Base-by-base conservation (phyloP, 805 yeast genomes). In the Starmerella apis region DNA sequence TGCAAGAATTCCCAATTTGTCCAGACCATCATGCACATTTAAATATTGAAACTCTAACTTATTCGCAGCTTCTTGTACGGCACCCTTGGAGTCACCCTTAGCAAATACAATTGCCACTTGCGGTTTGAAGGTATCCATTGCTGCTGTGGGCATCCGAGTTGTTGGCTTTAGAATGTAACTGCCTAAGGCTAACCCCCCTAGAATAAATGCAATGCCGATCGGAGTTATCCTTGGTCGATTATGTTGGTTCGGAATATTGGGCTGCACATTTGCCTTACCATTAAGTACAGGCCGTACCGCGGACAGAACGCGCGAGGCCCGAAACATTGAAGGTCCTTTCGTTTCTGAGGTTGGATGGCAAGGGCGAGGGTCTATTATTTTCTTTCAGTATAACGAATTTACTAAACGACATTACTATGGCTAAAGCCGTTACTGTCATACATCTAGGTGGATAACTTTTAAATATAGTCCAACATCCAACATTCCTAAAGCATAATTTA, bases 71-170 rank as follows among this genome's bases (percentile, higher is more conserved):
- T 46, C 16, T 23, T 31, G 19, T 7, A 53, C 55, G 1, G 38
- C 39, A 20, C 48, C 53, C 3, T 52, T 20, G 4, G 58, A 53
- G 42, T 51, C 53, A n/a, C 62, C 62, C 18, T 43, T 38, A 27
- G 52, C 56, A 43, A 59, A 59, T 9, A 59, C 41, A 13, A 59
- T 51, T 11, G 59, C 58, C 6, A 59, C 50, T 6, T 48, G 49
- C 11, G 58, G 62, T 46, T 55, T 52, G 37, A 59, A 49, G 1
- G 56, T 48, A 20, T 59, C 62, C 44, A 58, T 31, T 1, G 61
- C 60, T 0, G 61, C 60, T 1, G 38, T 27, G 7, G 62, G 62
- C 45, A 30, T 16, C 1, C 49, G 45, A 10, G 46, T 57, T 10
- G 48, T 24, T 3, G 62, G 62, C 41, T 56, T 55, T 18, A 53